phyloP scores from a whole-genome alignment of 2,329 filamentous ascomycete genomes.

The Verticillium alfalfae region DNA sequence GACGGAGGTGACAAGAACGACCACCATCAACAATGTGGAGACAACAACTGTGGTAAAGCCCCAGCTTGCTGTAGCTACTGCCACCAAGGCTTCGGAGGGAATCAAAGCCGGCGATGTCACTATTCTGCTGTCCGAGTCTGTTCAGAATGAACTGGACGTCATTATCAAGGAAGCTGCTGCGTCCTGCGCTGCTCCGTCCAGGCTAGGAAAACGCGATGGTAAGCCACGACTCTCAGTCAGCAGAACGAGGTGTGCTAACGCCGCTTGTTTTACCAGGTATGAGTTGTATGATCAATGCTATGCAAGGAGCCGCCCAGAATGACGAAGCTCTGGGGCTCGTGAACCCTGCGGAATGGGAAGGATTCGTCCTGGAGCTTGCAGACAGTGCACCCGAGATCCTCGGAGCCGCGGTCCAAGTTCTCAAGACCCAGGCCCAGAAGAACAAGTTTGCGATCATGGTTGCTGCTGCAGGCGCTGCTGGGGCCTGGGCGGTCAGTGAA shows the following conservation, averaged over 20 bases:
- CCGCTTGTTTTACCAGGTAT: too few relatives aligned
- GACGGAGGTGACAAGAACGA: background rate
- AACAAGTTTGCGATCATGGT: too few relatives aligned
- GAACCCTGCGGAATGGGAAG: too few relatives aligned
- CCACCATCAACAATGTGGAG: constrained; percentile 1
- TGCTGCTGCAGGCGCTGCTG: too few relatives aligned
- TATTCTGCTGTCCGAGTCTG: background rate
- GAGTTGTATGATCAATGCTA: too few relatives aligned
- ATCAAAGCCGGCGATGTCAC: constrained; percentile 2
- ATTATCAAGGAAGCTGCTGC: constrained; percentile 1
- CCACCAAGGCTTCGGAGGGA: background rate
- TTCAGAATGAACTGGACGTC: background rate
- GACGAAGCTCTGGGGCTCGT: too few relatives aligned
- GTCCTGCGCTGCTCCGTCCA: background rate
- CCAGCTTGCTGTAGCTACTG: constrained; percentile 1
- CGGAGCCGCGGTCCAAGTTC: background rate
- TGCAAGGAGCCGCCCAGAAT: too few relatives aligned
- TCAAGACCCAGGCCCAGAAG: background rate
- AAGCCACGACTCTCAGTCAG: background rate
- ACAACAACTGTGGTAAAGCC: constrained; percentile 2
- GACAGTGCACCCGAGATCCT: background rate
- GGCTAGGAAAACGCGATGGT: constrained; percentile 2
- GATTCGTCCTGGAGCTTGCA: too few relatives aligned
- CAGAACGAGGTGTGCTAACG: too few relatives aligned
- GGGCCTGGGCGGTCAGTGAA: too few relatives aligned